phyloP scores from a whole-genome alignment of 2,329 filamentous ascomycete genomes.

The Huntiella abstrusa region DNA sequence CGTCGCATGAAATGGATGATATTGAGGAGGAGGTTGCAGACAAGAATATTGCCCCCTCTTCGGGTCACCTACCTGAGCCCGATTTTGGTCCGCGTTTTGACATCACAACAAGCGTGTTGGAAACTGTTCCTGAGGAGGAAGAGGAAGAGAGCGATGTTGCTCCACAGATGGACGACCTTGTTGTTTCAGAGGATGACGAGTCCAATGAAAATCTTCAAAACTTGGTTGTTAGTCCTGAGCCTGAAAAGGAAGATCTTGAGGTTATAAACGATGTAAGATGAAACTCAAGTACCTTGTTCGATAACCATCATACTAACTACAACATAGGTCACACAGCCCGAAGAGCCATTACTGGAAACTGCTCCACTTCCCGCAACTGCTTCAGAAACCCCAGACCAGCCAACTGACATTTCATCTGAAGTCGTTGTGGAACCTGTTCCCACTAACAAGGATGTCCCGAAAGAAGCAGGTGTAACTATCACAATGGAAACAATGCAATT shows the following conservation, averaged over 20 bases:
- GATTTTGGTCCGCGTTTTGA: conserved; percentile 4
- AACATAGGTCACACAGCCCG: no score
- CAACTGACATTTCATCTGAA: not conserved
- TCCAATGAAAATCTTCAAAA: not conserved
- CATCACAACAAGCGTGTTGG: not conserved
- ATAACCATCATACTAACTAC: no score
- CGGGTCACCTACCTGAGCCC: not conserved
- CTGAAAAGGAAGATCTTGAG: not conserved
- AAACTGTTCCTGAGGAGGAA: conserved; percentile 7
- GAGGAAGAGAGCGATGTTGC: conserved; percentile 3
- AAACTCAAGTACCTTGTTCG: no score
- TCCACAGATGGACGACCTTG: not conserved
- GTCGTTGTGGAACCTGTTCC: not conserved
- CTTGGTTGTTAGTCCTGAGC: not conserved
- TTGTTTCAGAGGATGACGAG: not conserved
- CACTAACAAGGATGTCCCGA: not conserved
- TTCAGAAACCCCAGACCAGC: no score
- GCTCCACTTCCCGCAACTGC: no score
- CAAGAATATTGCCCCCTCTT: not conserved
- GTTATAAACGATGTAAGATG: no score
- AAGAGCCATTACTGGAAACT: no score
- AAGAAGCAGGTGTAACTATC: not conserved
- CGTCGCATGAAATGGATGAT: conserved; percentile 1
- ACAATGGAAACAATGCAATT: no score
- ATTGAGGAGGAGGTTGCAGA: not conserved